A percentile compares a stretch with the other conserved stretches of the same genome.
Conservation (phyloP, 768 basidiomycete genomes). For the Chalciporus pseudorubinellus region DNA sequence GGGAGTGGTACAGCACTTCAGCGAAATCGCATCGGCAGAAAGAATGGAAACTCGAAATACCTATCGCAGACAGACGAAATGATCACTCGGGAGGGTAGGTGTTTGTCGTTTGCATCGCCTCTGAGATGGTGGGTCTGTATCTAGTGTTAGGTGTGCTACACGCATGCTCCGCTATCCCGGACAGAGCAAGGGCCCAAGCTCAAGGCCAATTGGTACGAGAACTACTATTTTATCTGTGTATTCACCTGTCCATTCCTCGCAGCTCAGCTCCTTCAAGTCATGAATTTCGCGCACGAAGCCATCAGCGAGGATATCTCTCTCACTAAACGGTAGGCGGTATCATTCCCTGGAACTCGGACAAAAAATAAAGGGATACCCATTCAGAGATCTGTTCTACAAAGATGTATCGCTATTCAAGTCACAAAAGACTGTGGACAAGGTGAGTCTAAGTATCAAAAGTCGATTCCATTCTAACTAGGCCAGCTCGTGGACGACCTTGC, state of each 20-base stretch:
- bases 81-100: slow-evolving; percentile 28
- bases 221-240: not conserved
- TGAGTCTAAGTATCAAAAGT: slow-evolving; percentile 28
- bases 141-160: slow-evolving; percentile 7
- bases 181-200: slow-evolving; percentile 35
- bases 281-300: slow-evolving; percentile 71
- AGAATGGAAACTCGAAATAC: slow-evolving; percentile 32
- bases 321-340: slow-evolving; percentile 59
- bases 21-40: slow-evolving; percentile 5
- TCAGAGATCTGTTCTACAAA: slow-evolving; percentile 85
- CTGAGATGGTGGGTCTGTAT: not conserved
- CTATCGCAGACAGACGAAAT: slow-evolving; percentile 38
- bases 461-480: not conserved
- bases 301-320: slow-evolving; percentile 49
- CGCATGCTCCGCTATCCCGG: slow-evolving; percentile 38
- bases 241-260: not conserved
- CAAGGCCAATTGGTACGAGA: slow-evolving; percentile 41
- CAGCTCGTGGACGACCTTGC: slow-evolving; percentile 90
- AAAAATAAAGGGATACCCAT: not conserved
- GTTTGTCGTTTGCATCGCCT: not conserved
- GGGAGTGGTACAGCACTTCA: not conserved
- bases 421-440: slow-evolving; percentile 78
- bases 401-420: slow-evolving; percentile 75
- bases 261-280: slow-evolving; percentile 70
- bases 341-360: slow-evolving; percentile 7